Percentiles rank a stretch among this genome's conserved stretches.
phyloP scores from a whole-genome alignment of 257 asterid genomes.

The Solanum bulbocastanum region DNA sequence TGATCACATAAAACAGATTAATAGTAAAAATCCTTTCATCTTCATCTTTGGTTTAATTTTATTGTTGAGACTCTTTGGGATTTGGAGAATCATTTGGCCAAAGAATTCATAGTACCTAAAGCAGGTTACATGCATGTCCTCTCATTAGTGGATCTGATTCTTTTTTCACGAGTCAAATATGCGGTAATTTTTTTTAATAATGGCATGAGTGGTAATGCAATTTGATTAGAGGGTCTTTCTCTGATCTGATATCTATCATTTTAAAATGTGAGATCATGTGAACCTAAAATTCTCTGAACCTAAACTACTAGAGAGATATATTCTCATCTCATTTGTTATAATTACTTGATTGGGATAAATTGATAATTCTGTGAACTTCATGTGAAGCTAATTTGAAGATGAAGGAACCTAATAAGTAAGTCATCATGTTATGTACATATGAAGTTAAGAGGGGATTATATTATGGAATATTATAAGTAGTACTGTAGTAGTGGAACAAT shows the following conservation, averaged over 20 bases:
- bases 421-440: not conserved
- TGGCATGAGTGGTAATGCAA: too few relatives aligned
- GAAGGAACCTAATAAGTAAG: not conserved
- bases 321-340: not conserved
- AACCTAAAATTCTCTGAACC: too few relatives aligned
- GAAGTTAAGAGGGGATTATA: not conserved
- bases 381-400: constrained; percentile 1
- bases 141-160: not conserved
- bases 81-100: constrained; percentile 29
- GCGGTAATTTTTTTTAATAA: too few relatives aligned
- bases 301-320: not conserved
- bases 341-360: not conserved
- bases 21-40: too few relatives aligned
- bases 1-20: not conserved
- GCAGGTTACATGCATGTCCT: too few relatives aligned
- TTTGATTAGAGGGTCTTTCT: too few relatives aligned
- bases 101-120: not conserved
- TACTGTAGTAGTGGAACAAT: not conserved
- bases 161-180: not conserved
- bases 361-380: not conserved
- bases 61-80: constrained; percentile 7
- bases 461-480: not conserved
- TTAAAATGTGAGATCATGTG: too few relatives aligned
- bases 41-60: not conserved
- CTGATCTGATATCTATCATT: not conserved